Evolutionary conservation across 495 filamentous ascomycete species (phyloP).

Genomic region (Beverwykella pulmonaria): DNA sequence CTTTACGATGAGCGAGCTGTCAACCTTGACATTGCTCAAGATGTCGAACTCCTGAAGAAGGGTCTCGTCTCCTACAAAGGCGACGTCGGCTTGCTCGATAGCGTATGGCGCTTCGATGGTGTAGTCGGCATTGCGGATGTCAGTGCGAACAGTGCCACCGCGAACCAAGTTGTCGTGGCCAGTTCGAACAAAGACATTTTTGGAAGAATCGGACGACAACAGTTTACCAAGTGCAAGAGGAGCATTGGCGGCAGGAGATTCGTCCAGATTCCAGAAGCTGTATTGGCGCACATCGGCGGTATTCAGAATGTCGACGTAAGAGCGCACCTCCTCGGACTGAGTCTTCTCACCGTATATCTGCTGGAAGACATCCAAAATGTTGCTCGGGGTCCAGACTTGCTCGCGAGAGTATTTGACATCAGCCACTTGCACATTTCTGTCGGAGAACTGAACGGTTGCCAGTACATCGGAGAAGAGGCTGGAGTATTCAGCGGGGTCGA

Average conservation of each 20-base stretch:
- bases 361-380: constrained; percentile 66
- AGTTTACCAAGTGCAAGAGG: constrained; percentile 69
- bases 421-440: constrained; percentile 63
- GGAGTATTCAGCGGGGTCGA: constrained; percentile 74
- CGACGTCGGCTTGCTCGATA: constrained; percentile 74
- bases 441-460: constrained; percentile 73
- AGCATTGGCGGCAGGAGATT: constrained; percentile 65
- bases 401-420: constrained; percentile 90
- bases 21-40: constrained; percentile 67
- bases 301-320: constrained; percentile 45
- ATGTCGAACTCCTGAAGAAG: constrained; percentile 76
- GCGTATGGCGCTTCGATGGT: constrained; percentile 81
- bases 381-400: constrained; percentile 78
- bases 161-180: constrained; percentile 83
- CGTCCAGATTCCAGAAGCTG: constrained; percentile 90
- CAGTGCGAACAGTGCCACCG: constrained; percentile 80
- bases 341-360: constrained; percentile 59
- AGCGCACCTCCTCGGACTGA: constrained; percentile 53
- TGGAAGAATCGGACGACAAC: constrained; percentile 71
- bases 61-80: constrained; percentile 75
- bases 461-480: constrained; percentile 87
- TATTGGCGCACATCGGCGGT: constrained; percentile 68
- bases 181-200: constrained; percentile 75
- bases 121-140: constrained; percentile 81
- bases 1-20: constrained; percentile 73